Evolutionary conservation across 2,329 filamentous ascomycete genomes (phyloP).

Genomic region (Fulvia fulva): DNA sequence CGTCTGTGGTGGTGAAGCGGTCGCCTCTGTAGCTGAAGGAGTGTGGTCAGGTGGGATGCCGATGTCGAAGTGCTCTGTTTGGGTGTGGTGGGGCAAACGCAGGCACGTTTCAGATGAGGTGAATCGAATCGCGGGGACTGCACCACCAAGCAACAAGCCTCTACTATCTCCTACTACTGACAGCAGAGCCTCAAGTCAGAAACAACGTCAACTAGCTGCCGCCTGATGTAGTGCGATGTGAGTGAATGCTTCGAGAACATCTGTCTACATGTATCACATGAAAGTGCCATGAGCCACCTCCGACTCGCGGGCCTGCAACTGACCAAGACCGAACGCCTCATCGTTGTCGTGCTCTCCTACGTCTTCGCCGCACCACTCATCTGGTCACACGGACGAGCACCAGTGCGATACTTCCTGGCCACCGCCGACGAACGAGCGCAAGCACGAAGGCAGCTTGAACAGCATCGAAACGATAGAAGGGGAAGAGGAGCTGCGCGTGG

Average conservation of each 20-base stretch:
- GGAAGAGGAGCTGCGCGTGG: background rate
- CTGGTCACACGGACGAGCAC: constrained; percentile 22
- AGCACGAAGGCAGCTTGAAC: constrained; percentile 17
- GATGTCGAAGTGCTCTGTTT: background rate
- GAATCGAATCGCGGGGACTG: background rate
- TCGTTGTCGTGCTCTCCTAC: constrained; percentile 34
- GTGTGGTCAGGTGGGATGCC: background rate
- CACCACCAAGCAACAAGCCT: background rate
- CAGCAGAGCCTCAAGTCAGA: background rate
- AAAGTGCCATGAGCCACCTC: constrained; percentile 9
- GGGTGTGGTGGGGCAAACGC: background rate
- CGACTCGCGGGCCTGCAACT: constrained; percentile 31
- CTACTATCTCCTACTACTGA: no score
- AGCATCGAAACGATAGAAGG: constrained; percentile 14
- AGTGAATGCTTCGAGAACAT: background rate
- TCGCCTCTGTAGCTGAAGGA: constrained; percentile 1
- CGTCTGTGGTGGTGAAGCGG: constrained; percentile 2
- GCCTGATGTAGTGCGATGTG: background rate
- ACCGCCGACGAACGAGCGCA: constrained; percentile 10
- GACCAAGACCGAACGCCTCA: constrained; percentile 32
- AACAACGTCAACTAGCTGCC: background rate
- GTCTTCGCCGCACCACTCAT: constrained; percentile 31
- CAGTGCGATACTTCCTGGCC: constrained; percentile 24
- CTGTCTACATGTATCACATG: background rate
- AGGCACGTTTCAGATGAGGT: background rate